phyloP scores from a whole-genome alignment of 768 basidiomycete genomes.

The Mycena rebaudengoi region DNA sequence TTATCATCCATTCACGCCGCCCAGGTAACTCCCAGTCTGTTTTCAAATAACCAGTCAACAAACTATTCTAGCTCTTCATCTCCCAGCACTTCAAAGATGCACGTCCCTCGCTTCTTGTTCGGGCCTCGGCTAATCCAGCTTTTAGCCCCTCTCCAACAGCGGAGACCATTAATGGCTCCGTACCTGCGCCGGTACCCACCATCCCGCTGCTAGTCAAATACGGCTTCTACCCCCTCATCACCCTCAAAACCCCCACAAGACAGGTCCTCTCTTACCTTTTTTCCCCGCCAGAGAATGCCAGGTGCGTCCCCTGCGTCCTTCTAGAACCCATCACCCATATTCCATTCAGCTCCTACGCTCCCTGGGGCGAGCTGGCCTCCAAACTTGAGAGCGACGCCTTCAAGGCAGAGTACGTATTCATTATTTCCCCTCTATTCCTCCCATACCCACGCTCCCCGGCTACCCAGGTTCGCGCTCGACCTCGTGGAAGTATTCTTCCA shows the following conservation, averaged over 20 bases:
- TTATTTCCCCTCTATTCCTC: constrained; percentile 2
- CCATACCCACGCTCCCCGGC: too few species aligned
- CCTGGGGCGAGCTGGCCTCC: constrained; percentile 80
- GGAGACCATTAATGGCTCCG: constrained; percentile 32
- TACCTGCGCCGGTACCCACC: constrained; percentile 27
- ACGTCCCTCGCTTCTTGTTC: constrained; percentile 18
- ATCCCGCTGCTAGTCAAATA: constrained; percentile 55
- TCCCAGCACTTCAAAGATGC: constrained; percentile 25
- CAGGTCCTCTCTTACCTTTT: constrained; percentile 79
- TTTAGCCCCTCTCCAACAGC: constrained; percentile 40
- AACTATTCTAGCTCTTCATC: constrained; percentile 6
- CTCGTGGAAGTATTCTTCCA: constrained; percentile 96
- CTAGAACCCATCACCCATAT: constrained; percentile 30
- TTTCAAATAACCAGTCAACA: not conserved
- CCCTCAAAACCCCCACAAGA: constrained; percentile 66
- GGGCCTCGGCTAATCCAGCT: constrained; percentile 26
- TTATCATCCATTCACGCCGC: not conserved
- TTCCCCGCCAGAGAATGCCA: constrained; percentile 70
- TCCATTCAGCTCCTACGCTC: constrained; percentile 56
- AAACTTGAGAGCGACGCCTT: constrained; percentile 78
- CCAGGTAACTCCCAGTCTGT: constrained; percentile 3
- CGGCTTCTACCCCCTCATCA: constrained; percentile 61
- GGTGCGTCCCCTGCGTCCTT: constrained; percentile 41
- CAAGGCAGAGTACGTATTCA: constrained; percentile 80
- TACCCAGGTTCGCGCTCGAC: constrained; percentile 88